Evolutionary conservation across 2,329 filamentous ascomycete genomes (phyloP).

Genomic region (Monilinia vaccinii-corymbosi): DNA sequence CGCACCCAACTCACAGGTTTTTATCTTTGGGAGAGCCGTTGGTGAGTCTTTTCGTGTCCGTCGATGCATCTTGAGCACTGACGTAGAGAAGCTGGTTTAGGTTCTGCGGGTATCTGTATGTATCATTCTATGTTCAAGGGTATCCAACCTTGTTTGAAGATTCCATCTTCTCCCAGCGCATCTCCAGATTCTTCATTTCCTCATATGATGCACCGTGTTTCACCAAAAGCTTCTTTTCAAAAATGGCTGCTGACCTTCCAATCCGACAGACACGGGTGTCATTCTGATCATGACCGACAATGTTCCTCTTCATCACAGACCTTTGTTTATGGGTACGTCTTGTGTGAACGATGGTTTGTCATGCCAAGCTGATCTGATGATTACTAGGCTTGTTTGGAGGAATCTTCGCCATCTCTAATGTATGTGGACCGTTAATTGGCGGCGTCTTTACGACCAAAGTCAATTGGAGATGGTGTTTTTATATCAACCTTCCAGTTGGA

Average conservation of each 20-base stretch:
- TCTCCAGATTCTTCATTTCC: background rate
- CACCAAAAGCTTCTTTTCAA: background rate
- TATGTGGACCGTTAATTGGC: constrained; percentile 27
- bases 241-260: background rate
- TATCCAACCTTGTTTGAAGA: no score
- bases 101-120: constrained; percentile 18
- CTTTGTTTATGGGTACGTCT: constrained; percentile 1
- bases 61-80: background rate
- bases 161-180: no score
- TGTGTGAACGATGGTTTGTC: no score
- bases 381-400: constrained; percentile 4
- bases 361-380: background rate
- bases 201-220: background rate
- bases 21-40: constrained; percentile 31
- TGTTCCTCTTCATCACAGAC: constrained; percentile 15
- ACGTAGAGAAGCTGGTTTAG: constrained; percentile 18
- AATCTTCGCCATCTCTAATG: constrained; percentile 40
- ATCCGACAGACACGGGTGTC: constrained; percentile 14
- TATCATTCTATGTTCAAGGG: background rate
- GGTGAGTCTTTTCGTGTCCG: constrained; percentile 12
- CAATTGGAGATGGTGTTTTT: constrained; percentile 30
- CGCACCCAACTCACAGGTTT: constrained; percentile 27
- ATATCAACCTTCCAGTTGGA: constrained; percentile 9
- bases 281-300: constrained; percentile 20
- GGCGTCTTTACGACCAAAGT: constrained; percentile 31